These are phyloP conservation scores for Boeremia lycopersici DNA, from an alignment of 2,329 filamentous ascomycete genomes.

Conservation along the genomic window DNA sequence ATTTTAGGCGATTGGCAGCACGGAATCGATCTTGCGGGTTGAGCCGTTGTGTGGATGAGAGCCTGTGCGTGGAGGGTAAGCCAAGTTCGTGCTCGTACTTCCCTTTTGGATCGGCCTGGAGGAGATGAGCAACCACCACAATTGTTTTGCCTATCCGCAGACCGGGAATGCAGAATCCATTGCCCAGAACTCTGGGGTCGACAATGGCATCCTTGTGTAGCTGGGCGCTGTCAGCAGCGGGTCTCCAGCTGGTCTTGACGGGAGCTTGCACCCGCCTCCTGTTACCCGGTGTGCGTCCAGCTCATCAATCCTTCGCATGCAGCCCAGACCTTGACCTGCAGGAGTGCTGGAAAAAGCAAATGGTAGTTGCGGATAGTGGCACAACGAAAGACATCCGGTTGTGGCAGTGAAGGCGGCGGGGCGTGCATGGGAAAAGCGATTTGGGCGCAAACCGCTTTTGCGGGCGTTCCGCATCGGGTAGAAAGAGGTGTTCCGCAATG, in stretches of 20 bases:
- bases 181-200: not conserved
- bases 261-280: constrained; percentile 1
- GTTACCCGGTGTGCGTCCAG: not conserved
- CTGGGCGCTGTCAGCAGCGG: not conserved
- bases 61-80: not conserved
- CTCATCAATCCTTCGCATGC: constrained; percentile 4
- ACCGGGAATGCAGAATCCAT: not conserved
- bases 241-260: constrained; percentile 1
- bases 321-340: not conserved
- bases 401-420: not conserved
- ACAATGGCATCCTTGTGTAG: not conserved
- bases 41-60: constrained; percentile 9
- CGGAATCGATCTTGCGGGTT: constrained; percentile 4
- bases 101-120: not conserved
- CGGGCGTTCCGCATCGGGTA: not conserved
- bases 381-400: constrained; percentile 1
- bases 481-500: no score
- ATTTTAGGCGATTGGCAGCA: constrained; percentile 4
- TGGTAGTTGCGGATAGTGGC: not conserved
- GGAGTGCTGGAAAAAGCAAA: constrained; percentile 2
- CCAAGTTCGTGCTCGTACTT: constrained; percentile 9
- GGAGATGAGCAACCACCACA: not conserved
- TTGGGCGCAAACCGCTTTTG: not conserved
- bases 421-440: constrained; percentile 2
- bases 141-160: not conserved